Conservation (phyloP, 2,329 filamentous ascomycete species). For the Claviceps capensis region DNA sequence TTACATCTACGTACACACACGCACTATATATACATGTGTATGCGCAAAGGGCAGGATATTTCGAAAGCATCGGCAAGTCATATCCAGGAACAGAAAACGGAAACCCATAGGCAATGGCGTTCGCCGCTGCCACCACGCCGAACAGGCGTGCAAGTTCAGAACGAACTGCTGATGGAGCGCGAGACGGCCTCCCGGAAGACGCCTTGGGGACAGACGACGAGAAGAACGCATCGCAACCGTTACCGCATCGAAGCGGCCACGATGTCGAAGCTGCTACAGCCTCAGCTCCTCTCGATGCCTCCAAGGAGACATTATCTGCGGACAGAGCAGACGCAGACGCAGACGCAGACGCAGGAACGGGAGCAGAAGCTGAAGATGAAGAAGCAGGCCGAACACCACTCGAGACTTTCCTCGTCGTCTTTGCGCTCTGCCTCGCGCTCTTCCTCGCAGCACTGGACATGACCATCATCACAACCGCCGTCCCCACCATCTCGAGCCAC, state of each 20-base stretch:
- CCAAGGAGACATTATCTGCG: background rate
- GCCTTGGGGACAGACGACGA: conserved; percentile 1
- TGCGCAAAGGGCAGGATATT: no score
- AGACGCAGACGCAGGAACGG: no score
- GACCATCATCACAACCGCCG: conserved; percentile 53
- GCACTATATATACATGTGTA: no score
- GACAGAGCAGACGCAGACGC: background rate
- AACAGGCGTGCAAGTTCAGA: conserved; percentile 16
- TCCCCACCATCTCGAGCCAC: conserved; percentile 50
- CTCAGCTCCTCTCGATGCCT: background rate
- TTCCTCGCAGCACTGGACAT: conserved; percentile 42
- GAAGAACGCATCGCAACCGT: background rate
- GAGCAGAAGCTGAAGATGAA: conserved; percentile 8
- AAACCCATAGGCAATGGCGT: background rate
- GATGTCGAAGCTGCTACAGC: conserved; percentile 6
- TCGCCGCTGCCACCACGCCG: conserved; percentile 4
- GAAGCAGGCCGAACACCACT: conserved; percentile 24
- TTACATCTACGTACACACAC: no score
- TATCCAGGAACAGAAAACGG: background rate
- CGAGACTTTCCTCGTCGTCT: conserved; percentile 26
- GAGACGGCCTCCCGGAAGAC: conserved; percentile 6
- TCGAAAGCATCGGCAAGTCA: background rate
- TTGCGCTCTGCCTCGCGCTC: conserved; percentile 28
- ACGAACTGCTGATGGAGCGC: conserved; percentile 15
- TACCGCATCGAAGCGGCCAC: background rate